Evolutionary conservation across 345 rosid species (phyloP).

Genomic region (Citrus hindsii): DNA sequence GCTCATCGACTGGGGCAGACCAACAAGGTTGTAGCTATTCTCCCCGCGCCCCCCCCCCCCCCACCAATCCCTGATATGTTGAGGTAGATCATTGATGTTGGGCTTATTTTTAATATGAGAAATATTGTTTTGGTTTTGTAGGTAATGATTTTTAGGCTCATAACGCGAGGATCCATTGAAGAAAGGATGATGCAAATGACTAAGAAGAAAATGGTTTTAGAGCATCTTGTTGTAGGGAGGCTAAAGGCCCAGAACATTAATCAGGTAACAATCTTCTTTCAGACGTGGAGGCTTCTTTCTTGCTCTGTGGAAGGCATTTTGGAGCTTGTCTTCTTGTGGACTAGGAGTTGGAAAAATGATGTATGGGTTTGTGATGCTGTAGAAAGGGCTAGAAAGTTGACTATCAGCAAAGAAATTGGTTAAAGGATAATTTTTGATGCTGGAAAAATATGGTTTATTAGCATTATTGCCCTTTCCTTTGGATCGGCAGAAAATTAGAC

Average conservation of each 20-base stretch:
- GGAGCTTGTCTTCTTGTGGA: not conserved
- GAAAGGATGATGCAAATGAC: slow-evolving; percentile 99
- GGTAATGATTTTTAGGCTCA: slow-evolving; percentile 96
- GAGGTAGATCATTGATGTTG: not conserved
- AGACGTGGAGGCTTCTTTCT: not conserved
- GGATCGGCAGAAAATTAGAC: not conserved
- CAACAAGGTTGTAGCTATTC: slow-evolving; percentile 62
- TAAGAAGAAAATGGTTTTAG: slow-evolving; percentile 98
- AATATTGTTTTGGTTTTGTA: slow-evolving; percentile 32
- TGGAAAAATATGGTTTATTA: not conserved
- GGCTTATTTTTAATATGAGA: not conserved
- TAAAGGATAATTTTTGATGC: not conserved
- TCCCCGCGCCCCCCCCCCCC: too few species aligned
- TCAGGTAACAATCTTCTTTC: slow-evolving; percentile 54
- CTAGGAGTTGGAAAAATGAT: not conserved
- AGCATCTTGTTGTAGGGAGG: slow-evolving; percentile 99
- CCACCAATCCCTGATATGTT: not conserved
- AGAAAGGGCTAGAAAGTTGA: not conserved
- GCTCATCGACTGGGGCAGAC: slow-evolving; percentile 99
- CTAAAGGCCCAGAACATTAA: slow-evolving; percentile 93
- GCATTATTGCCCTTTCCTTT: not conserved
- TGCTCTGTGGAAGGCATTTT: not conserved
- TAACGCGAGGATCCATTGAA: slow-evolving; percentile 92
- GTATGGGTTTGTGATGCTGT: not conserved
- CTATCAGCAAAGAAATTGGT: not conserved